These are phyloP conservation scores for Fusarium devonianum DNA, from an alignment of 2,329 filamentous ascomycete genomes.

Conservation along the genomic window DNA sequence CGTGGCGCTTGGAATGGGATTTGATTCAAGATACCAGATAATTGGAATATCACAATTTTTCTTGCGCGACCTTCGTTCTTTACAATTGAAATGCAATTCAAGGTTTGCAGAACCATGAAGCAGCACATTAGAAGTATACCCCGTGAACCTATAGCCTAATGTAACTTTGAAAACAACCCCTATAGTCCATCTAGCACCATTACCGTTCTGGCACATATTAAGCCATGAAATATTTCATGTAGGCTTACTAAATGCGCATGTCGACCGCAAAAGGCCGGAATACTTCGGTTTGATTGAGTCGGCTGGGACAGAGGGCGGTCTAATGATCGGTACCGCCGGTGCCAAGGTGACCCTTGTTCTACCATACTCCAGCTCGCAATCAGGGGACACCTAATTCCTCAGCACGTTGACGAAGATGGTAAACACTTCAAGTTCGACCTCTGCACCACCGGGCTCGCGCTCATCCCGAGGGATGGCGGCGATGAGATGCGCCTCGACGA, in stretches of 20 bases:
- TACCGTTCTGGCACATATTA: conserved; percentile 8
- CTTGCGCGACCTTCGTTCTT: conserved; percentile 1
- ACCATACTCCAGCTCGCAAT: conserved; percentile 12
- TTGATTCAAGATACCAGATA: conserved; percentile 42
- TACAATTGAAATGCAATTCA: not conserved
- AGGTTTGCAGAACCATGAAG: conserved; percentile 3
- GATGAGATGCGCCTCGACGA: conserved; percentile 79
- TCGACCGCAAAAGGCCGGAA: not conserved
- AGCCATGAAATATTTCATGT: conserved; percentile 16
- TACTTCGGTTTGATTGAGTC: not conserved
- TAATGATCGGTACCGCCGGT: not conserved
- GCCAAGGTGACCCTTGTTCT: not conserved
- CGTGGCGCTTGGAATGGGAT: conserved; percentile 39
- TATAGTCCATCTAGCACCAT: conserved; percentile 23
- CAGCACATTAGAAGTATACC: conserved; percentile 13
- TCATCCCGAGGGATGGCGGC: conserved; percentile 70
- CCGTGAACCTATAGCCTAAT: conserved; percentile 6
- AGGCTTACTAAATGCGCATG: not conserved
- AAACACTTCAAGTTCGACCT: conserved; percentile 79
- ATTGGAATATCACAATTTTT: conserved; percentile 31
- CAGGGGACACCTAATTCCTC: conserved; percentile 48
- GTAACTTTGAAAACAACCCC: conserved; percentile 5
- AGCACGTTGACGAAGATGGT: conserved; percentile 77
- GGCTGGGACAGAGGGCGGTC: not conserved
- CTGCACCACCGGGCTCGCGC: conserved; percentile 63